Base-by-base conservation (phyloP, 169 alveolate genomes). In the Plasmodium coatneyi region DNA sequence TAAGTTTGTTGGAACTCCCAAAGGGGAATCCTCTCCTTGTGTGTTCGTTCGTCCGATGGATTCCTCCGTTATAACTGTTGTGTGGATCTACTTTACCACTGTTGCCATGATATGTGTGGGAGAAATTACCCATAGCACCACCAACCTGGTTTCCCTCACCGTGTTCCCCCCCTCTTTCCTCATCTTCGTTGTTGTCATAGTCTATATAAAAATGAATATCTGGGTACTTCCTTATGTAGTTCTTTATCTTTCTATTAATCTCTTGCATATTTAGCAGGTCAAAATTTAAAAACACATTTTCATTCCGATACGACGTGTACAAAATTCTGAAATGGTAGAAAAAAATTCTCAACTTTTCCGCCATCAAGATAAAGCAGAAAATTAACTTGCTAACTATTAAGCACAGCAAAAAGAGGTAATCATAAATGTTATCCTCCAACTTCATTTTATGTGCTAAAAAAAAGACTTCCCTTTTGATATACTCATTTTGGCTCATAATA, bases 181-280 rank as follows among this genome's bases (percentile, higher is more conserved):
- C 95, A 19, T 46, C 71, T n/a, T 56, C 82, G 30, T 89, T 78
- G 54, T 87, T 78, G 30, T 81, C 95, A 71, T 70, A 81, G 74
- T 91, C 92, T 46, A 91, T 71, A 81, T 91, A 91, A 71, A 91
- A 91, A 71, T 80, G 79, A 46, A 91, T 91, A 80, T 91, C 95
- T 30, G 95, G 95, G 76, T 91, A 81, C 30, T 30, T 91, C 92
- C 56, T 91, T 34, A 91, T 91, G 60, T 91, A 91, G 56, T 39
- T 91, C 76, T 91, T 91, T 71, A 91, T 91, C 56, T 81, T 91
- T 39, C 95, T 43, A 9, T 91, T 91, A 19, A 49, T 49, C 41
- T 91, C 92, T 49, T 91, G 95, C 95, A 91, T 91, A 46, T 71
- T 71, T 52, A 91, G 76, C 70, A 91, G 71, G 74, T 91, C 95